phyloP scores from a whole-genome alignment of 176 grass and related monocot species.

The Tillandsia fasciculata region DNA sequence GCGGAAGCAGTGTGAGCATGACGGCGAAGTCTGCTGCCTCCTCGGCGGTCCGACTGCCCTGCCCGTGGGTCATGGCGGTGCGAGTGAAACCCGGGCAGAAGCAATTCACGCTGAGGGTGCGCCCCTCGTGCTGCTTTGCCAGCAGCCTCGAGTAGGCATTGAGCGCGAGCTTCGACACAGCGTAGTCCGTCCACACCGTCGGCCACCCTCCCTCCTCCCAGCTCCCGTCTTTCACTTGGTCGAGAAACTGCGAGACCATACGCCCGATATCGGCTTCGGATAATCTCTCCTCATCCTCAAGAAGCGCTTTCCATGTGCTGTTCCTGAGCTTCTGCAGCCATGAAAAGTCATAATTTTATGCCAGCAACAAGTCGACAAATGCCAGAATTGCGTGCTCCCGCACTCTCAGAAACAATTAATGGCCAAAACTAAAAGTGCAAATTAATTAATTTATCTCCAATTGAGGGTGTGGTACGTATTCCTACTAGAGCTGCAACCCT shows the following conservation, averaged over 20 bases:
- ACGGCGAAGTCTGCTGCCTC: slow-evolving; percentile 52
- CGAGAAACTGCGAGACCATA: slow-evolving; percentile 64
- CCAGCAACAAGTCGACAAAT: background rate
- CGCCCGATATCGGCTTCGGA: slow-evolving; percentile 38
- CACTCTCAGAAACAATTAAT: too few relatives aligned
- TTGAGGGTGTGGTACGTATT: too few relatives aligned
- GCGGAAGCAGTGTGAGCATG: slow-evolving; percentile 37
- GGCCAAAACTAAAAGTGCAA: too few relatives aligned
- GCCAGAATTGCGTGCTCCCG: too few relatives aligned
- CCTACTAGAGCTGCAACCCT: too few relatives aligned
- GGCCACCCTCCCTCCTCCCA: slow-evolving; percentile 70
- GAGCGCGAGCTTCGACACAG: slow-evolving; percentile 84
- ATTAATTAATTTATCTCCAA: too few relatives aligned
- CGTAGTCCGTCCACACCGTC: slow-evolving; percentile 87
- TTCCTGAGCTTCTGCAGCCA: slow-evolving; percentile 55
- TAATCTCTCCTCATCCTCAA: slow-evolving; percentile 58
- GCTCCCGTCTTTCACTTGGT: slow-evolving; percentile 58
- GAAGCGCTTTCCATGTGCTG: slow-evolving; percentile 23
- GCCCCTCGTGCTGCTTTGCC: slow-evolving; percentile 42
- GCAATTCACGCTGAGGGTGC: slow-evolving; percentile 54
- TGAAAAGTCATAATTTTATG: background rate
- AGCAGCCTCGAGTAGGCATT: slow-evolving; percentile 78
- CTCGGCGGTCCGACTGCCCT: slow-evolving; percentile 50
- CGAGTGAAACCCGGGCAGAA: slow-evolving; percentile 91
- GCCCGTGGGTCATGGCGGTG: slow-evolving; percentile 71